Evolutionary conservation across 495 filamentous ascomycete genomes (phyloP), one percentile per base, ranked within the genome.

Genomic region (Penicillium argentinense): DNA sequence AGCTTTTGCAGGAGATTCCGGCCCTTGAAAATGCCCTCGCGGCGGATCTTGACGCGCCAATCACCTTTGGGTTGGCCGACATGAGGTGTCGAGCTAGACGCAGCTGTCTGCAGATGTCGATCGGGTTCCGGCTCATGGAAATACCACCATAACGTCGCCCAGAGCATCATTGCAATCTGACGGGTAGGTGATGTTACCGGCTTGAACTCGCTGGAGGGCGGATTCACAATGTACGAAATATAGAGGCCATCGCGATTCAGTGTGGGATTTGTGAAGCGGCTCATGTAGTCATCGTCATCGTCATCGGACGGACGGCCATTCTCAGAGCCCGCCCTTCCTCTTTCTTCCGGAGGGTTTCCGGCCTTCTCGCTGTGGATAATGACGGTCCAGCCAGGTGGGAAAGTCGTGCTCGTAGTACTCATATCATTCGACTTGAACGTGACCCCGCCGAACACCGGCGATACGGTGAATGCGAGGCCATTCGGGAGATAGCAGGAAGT

Each of bases 111-210:
- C 17, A 92, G 43, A 29, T 75, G 77, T 9, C 66, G 58, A 29
- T 78, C 69, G 1, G 76, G 76, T 30, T 72, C 59, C 0, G 68
- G 64, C 56, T 78, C 69, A 48, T 97, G 91, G 62, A 97, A 98
- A 69, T 97, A 98, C 95, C 95, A 97, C 67, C 86, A 95, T 24
- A 97, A 69, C 1, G 88, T 91, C 21, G 88, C 82, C 90, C 92
- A 98, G 5, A 97, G 79, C 88, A 96, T 92, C 88, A 95, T 87
- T 46, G 91, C 91, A 46, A 95, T 85, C 67, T 91, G 87, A 24
- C 91, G 74, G 0, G 89, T 91, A 1, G 87, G 89, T 36, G 89
- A 95, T 19, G 67, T 80, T 9, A 81, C 77, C 1, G 89, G 83
- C 53, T 88, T 88, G 75, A 85, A 95, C 36, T 95, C 88, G 54